Base-by-base conservation (phyloP, 805 yeast species). In the Maudiozyma barnettii region DNA sequence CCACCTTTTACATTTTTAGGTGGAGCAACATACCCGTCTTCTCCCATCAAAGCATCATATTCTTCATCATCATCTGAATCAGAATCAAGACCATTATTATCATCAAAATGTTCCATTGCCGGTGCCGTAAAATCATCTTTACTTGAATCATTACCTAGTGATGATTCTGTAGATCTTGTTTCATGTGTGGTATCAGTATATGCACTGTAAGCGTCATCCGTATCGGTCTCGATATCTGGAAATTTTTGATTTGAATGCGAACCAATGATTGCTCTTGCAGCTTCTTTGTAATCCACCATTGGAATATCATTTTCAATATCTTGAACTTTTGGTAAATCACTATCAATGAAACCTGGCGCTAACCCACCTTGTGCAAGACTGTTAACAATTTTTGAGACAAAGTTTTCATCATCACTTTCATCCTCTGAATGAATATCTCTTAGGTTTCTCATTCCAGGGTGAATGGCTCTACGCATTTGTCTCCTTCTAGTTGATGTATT, bases 1-100 rank as follows among this genome's bases (percentile, higher is more conserved):
- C 97, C 96, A 22, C 89, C 89, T 54, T 83, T 83, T 12, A 87
- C 90, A 45, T 75, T 76, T 39, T 73, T 70, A 0, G 84, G 84
- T 6, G 83, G 78, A 0, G 82, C 76, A 1, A 79, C 74, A 46
- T 76, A 71, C 41, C 58, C 54, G 8, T 53, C 49, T 23, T 47
- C 53, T 9, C 50, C 57, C 42, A 53, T 45, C 38, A 54, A 49
- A 1, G 55, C 54, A 10, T 43, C 45, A 18, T 18, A 36, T 21
- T 57, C 57, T 19, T 76, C 78, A 29, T 58, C 61, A 23, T 58
- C 61, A 16, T 66, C 75, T 20, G 57, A 65, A 33, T 56, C 62
- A 14, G 44, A 31, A 31, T 43, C 41, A 12, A 43, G 20, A 14
- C 45, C 48, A 18, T 56, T 63, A 18, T 59, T 65, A 16, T 61